Evolutionary conservation across 1,284 basidiomycete species (phyloP), one percentile per base, ranked within the genome.

Genomic region (Lignosus rhinocerotis): DNA sequence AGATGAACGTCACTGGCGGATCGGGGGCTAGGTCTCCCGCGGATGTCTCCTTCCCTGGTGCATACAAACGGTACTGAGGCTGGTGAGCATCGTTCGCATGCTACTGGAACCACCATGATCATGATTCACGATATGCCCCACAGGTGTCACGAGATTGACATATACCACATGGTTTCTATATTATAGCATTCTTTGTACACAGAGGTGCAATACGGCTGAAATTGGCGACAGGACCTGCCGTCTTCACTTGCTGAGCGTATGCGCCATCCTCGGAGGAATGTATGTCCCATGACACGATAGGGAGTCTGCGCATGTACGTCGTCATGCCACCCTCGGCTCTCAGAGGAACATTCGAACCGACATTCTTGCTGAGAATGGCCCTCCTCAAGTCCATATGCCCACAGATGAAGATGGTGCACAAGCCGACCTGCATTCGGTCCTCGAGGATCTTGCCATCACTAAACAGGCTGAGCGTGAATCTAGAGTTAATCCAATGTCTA

Each of bases 41-140:
- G 11, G 80, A 78, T 12, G 80, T 81, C 34, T 76, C 73, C 57
- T 81, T 83, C 76, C 80, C 80, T 2, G 80, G 81, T 44, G 78
- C 78, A 0, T 80, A 81, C 68, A 60, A 63, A n/a, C 4, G 72
- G 74, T 52, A 68, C 64, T 9, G 60, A 64, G 17, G 67, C 68
- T 16, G 66, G 67, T 67, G 50, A 14, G 49, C 46, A 2, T 6
- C 32, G 17, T 6, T 16, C 8, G 9, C 8, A 31, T 7, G n/a
- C 5, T 17, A 6, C 16, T 5, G 17, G 30, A 3, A 17, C 6
- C 2, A 38, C 7, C 6, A 16, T 16, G 36, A 58, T 58, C 43
- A 55, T 21, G 14, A 6, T 17, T 58, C 43, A 55, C 21, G 14
- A 6, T 17, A n/a, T 34, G 47, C 56, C 32, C 42, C 7, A 42